A percentile compares a stretch with the other conserved stretches of the same genome.
Conservation (phyloP, 2,329 filamentous ascomycete species). For the Arthrobotrys pseudoclavata region DNA sequence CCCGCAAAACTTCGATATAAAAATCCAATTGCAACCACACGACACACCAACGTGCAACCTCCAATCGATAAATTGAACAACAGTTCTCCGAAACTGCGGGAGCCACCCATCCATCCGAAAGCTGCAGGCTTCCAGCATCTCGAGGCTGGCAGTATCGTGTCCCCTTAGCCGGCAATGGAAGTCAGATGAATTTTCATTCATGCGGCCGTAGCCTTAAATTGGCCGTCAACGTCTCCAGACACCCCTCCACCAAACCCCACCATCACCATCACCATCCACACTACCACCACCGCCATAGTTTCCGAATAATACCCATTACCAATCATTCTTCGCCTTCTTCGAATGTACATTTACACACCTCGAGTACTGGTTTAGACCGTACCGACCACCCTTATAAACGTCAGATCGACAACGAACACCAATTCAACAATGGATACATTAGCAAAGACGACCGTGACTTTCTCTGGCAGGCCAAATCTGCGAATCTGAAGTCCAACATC, state of each 20-base stretch:
- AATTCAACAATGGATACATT: constrained; percentile 14
- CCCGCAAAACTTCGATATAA: constrained; percentile 46
- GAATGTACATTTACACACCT: constrained; percentile 6
- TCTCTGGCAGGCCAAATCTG: constrained; percentile 27
- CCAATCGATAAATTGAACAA: constrained; percentile 8
- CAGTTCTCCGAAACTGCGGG: constrained; percentile 7
- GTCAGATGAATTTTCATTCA: constrained; percentile 59
- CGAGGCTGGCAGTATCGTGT: constrained; percentile 46
- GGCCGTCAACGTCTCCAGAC: constrained; percentile 53
- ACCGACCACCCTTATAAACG: constrained; percentile 12
- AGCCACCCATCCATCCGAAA: constrained; percentile 23
- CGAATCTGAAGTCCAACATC: constrained; percentile 27
- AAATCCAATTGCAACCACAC: constrained; percentile 39
- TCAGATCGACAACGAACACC: not conserved
- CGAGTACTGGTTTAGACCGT: not conserved
- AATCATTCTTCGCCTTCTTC: not conserved
- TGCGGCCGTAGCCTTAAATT: constrained; percentile 59
- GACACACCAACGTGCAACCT: constrained; percentile 13
- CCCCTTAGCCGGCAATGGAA: constrained; percentile 56
- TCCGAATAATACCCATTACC: constrained; percentile 26
- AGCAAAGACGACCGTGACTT: constrained; percentile 40
- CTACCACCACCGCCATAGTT: constrained; percentile 18
- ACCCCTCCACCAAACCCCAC: constrained; percentile 28
- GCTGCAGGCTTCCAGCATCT: constrained; percentile 40
- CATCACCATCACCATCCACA: constrained; percentile 22